Base-by-base conservation (phyloP, 768 basidiomycete genomes). In the Tephrocybe rancida region DNA sequence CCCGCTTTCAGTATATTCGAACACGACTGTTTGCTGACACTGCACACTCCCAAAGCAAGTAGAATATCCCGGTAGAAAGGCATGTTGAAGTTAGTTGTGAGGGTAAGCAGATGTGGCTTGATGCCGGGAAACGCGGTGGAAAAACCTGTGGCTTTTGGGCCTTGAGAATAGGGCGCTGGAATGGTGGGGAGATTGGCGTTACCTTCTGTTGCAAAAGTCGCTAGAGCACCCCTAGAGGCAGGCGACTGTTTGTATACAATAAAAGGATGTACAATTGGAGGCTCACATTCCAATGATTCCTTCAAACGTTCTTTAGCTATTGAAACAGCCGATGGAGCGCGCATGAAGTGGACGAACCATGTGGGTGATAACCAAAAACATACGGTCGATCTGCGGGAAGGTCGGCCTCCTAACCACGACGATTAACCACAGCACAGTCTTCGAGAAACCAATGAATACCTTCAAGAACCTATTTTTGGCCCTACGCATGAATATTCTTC, bases 301-400 rank as follows among this genome's bases (percentile, higher is more conserved):
- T 95, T 24, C 24, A 16, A 10, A 52, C 18, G 8, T 49, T 63
- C 11, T 65, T 56, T 3, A 48, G 35, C 21, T 8, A 38, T 30
- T 47, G 48, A 9, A 13, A 21, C 19, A 41, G 19, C 39, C 18
- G 54, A 35, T 34, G 11, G 22, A 25, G 29, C 3, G 55, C 19
- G 30, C 54, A 1, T n/a, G 19, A 7, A 19, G 27, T n/a, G 50
- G 42, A 66, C 81, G 29, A 55, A 87, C 95, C 97, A 70, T 99
- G 97, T 16, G 97, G 97, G 70, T 99, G 97, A 70, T 98, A 98
- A 7, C 96, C 97, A 71, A 99, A 99, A 13, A 99, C 82, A 72
- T 99, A 99, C 18, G 92, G 88, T 57, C 95, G 76, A 68, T 97
- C 92, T 10, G 96, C 76, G 0, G 96, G 94, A 21, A 99, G 79